phyloP scores from a whole-genome alignment of 768 basidiomycete genomes.

The Pleurotus djamor region DNA sequence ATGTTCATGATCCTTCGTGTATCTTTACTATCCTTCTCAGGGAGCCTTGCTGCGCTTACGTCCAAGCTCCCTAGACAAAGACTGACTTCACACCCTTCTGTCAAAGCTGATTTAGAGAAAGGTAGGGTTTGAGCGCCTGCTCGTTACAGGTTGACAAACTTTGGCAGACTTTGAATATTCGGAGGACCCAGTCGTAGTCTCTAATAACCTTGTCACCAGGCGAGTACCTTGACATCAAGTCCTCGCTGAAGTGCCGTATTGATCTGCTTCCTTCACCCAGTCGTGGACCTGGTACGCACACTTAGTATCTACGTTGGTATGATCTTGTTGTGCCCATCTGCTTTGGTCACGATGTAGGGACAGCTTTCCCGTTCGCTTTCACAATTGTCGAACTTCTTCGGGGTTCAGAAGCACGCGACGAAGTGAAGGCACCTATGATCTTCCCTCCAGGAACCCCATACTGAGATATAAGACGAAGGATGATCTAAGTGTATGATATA shows the following conservation, averaged over 20 bases:
- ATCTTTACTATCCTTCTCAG: too few relatives aligned
- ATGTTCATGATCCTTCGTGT: too few relatives aligned
- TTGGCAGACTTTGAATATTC: constrained; percentile 69
- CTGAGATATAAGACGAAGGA: too few relatives aligned
- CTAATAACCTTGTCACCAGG: constrained; percentile 78
- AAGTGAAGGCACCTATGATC: constrained; percentile 66
- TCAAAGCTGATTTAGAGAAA: constrained; percentile 55
- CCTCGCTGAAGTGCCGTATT: too few relatives aligned
- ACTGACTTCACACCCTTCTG: constrained; percentile 78
- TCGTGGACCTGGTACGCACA: too few relatives aligned
- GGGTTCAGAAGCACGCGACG: constrained; percentile 57
- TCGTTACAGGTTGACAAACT: too few relatives aligned
- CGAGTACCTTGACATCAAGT: too few relatives aligned
- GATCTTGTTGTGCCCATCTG: constrained; percentile 53
- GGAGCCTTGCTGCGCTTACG: constrained; percentile 66
- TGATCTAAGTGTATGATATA: background rate
- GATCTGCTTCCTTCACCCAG: too few relatives aligned
- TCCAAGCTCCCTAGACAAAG: constrained; percentile 59
- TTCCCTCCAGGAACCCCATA: constrained; percentile 60
- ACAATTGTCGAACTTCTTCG: constrained; percentile 72
- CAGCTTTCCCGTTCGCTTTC: constrained; percentile 75
- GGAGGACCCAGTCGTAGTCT: constrained; percentile 73
- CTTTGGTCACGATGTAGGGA: constrained; percentile 39
- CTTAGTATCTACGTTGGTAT: constrained; percentile 32
- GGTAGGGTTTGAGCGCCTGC: too few relatives aligned